These are phyloP conservation scores for Aspergillus bombycis DNA, from an alignment of 2,329 filamentous ascomycete species.

Conservation along the genomic window DNA sequence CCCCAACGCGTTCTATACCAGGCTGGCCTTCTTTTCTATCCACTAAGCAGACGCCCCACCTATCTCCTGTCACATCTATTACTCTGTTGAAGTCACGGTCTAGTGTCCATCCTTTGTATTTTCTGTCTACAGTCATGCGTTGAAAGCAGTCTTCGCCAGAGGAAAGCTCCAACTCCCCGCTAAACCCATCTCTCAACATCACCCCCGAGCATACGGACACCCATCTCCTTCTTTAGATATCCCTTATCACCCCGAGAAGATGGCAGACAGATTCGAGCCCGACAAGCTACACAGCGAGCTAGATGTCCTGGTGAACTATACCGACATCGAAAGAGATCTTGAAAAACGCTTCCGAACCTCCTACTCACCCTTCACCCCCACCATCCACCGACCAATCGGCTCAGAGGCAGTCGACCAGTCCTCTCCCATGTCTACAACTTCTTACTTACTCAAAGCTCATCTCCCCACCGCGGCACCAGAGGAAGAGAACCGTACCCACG, in stretches of 20 bases:
- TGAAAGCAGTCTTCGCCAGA: neutral
- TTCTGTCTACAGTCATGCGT: neutral
- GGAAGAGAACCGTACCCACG: neutral
- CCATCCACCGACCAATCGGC: neutral
- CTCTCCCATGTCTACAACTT: neutral
- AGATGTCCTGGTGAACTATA: neutral
- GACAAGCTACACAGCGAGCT: neutral
- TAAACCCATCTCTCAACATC: neutral
- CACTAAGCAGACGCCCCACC: neutral
- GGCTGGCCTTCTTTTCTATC: neutral
- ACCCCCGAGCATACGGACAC: neutral
- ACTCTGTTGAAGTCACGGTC: neutral
- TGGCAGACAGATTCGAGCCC: neutral
- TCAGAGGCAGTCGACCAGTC: neutral
- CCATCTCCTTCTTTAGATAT: neutral
- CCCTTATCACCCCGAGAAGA: neutral
- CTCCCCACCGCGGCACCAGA: neutral
- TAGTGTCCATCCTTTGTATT: neutral
- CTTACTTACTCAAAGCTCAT: constrained; percentile 1
- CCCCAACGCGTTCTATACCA: neutral
- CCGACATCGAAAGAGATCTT: neutral
- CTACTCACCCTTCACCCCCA: constrained; percentile 4
- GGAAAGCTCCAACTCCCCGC: neutral
- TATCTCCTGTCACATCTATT: neutral
- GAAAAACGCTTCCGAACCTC: constrained; percentile 3